phyloP scores from a whole-genome alignment of 129 eudicot genomes.

The Arctium minus region DNA sequence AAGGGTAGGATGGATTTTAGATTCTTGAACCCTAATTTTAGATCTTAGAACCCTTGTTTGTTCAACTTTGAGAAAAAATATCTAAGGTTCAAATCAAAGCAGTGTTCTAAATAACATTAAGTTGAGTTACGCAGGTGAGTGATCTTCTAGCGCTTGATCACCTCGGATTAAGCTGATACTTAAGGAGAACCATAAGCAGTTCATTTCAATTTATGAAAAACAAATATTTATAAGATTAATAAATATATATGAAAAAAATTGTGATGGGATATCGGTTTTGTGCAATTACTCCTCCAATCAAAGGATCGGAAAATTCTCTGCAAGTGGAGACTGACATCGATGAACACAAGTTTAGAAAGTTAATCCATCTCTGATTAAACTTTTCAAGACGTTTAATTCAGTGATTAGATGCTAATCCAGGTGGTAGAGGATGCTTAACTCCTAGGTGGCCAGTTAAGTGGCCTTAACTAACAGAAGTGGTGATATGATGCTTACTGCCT shows the following conservation, averaged over 20 bases:
- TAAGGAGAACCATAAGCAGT: neutral
- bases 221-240: neutral
- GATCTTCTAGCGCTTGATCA: neutral
- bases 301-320: too few relatives aligned
- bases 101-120: neutral
- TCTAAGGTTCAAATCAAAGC: neutral
- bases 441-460: neutral
- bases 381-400: too few relatives aligned
- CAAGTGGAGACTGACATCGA: too few relatives aligned
- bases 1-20: neutral
- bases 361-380: too few relatives aligned
- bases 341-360: too few relatives aligned
- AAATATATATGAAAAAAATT: too few relatives aligned
- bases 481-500: too few relatives aligned
- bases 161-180: neutral
- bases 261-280: neutral
- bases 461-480: too few relatives aligned
- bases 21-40: neutral
- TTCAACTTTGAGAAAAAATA: neutral
- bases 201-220: neutral
- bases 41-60: neutral
- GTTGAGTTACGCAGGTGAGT: neutral
- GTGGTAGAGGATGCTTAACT: neutral
- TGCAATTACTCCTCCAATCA: too few relatives aligned
- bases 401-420: neutral